phyloP scores from a whole-genome alignment of 257 asterid species.

The Forsythia suspensa region DNA sequence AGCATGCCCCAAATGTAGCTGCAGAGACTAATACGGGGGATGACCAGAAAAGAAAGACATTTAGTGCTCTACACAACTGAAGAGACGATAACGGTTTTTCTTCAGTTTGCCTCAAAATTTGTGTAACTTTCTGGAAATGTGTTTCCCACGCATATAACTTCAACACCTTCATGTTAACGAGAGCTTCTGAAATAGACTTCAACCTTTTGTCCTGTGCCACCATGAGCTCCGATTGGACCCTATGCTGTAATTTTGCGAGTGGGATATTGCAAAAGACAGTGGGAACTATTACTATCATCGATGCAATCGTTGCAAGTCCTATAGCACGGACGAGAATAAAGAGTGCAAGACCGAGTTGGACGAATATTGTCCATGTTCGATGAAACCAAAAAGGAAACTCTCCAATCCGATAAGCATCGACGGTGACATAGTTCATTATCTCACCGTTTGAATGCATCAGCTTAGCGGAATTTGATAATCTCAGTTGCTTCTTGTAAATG shows the following conservation, averaged over 20 bases:
- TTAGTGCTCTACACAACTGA: conserved; percentile 69
- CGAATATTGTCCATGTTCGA: conserved; percentile 80
- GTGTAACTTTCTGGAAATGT: conserved; percentile 63
- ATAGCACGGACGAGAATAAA: conserved; percentile 67
- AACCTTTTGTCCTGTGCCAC: conserved; percentile 82
- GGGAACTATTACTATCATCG: conserved; percentile 62
- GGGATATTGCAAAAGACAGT: conserved; percentile 84
- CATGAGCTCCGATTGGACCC: conserved; percentile 78
- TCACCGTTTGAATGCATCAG: conserved; percentile 77
- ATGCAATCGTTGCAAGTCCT: conserved; percentile 82
- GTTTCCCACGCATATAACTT: conserved; percentile 91
- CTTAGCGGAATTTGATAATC: conserved; percentile 78
- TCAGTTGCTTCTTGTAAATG: conserved; percentile 70
- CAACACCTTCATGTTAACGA: conserved; percentile 86
- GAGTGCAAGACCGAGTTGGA: conserved; percentile 79
- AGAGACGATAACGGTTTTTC: conserved; percentile 77
- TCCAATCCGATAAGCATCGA: conserved; percentile 88
- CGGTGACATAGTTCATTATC: conserved; percentile 81
- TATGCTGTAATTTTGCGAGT: conserved; percentile 81
- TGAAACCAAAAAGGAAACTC: conserved; percentile 93
- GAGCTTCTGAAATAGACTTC: conserved; percentile 77
- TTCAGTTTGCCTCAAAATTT: conserved; percentile 55
- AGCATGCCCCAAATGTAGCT: conserved; percentile 93
- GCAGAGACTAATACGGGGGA: conserved; percentile 88
- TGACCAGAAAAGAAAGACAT: conserved; percentile 83